Evolutionary conservation across 2,329 filamentous ascomycete genomes (phyloP), one percentile per base, ranked within the genome.

Genomic region (Trichoderma breve): DNA sequence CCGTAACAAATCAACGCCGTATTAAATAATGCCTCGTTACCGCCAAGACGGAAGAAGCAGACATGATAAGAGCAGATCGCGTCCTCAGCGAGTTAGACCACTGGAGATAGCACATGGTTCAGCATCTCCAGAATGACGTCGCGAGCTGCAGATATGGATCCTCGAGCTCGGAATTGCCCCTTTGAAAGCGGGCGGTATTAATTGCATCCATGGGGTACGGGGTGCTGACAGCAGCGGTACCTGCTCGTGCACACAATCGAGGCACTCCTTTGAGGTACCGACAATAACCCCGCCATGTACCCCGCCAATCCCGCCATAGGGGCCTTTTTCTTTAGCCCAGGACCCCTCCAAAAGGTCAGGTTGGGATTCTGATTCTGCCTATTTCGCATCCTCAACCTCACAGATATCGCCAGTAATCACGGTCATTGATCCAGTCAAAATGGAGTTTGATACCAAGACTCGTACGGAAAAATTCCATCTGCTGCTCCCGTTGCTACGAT

Each of bases 391-490:
- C 6, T 39, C 8, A 32, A 51, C 34, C n/a, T 58, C 21, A 15
- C 26, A 43, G 39, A 43, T 30, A 32, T 57, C n/a, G 36, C 28
- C 47, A 15, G 6, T 0, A 21, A n/a, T 0, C 43, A n/a, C 60
- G 36, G 34, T 36, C 69, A 71, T 65, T 53, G 34, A 53, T 11
- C 21, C 6, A 3, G 12, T 47, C 73, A 78, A 74, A 12, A 94
- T 94, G 92, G 92, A 94, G 80, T 87, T 88, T 83, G 92, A 94
- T 78, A 89, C 91, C 9, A 91, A 93, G 82, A 92, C 87, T 62
- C 87, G 92, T 94, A 83, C 7, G 61, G 12, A 14, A 79, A 51
- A n/a, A 36, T 26, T n/a, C 18, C 30, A 28, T 12, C 12, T 30
- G 6, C 12, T 80, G 32, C 53, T 34, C 51, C 36, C n/a, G n/a